Base-by-base conservation (phyloP, 805 yeast species). In the Candida sakaeoensis region DNA sequence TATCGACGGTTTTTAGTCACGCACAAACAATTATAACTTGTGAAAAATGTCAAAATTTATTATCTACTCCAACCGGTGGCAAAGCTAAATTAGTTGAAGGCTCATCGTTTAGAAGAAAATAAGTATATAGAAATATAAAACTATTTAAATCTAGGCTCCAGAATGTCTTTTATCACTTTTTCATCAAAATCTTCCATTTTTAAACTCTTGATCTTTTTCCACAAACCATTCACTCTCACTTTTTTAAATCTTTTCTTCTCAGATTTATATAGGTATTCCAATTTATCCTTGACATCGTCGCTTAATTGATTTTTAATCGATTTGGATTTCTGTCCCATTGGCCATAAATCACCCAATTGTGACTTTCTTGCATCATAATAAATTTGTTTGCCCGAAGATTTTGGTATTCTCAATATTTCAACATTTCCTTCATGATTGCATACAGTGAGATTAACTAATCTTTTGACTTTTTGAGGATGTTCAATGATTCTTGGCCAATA, bases 351-450 rank as follows among this genome's bases (percentile, higher is more conserved):
- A 16, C 96, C 96, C 54, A 77, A 75, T n/a, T 60, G 61, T 0
- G 87, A 77, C 58, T 93, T 91, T 40, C 97, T 72, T 0, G 96
- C 96, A 65, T 93, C 98, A 54, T 86, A 95, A 50, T 87, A 93
- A 2, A 70, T 78, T 45, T 78, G 83, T 45, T 79, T 78, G 5
- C 87, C 85, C 40, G 76, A 70, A 14, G 95, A 80, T 56, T 82
- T 85, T 0, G 97, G 83, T 2, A 93, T 75, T 12, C 81, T 81
- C 96, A 97, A 89, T 43, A 81, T 79, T 61, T 91, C 97, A 31
- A 91, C 61, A 34, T 75, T 73, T 1, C 96, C 96, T 10, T 82
- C 72, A 0, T 90, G 76, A 0, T 87, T 79, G 67, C 96, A 88
- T 2, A 89, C 74, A 47, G 80, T 85, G 58, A 90, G 70, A 17